Percentiles rank a stretch among this genome's conserved stretches.
Conservation (phyloP, 2,329 filamentous ascomycete genomes). For the Monilinia fructigena region DNA sequence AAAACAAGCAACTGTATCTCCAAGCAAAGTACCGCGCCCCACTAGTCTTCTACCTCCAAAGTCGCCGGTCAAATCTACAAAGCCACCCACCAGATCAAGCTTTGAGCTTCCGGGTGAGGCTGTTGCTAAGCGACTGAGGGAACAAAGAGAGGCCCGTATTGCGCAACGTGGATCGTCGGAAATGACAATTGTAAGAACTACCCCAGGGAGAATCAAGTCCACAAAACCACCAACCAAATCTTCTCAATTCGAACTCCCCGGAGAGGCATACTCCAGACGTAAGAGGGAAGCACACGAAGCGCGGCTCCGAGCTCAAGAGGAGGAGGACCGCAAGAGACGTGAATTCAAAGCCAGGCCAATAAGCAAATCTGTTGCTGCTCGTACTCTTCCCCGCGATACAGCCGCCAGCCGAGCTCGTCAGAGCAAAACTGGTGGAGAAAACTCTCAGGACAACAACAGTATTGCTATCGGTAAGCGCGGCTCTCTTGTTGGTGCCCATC, state of each 20-base stretch:
- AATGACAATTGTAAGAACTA: slow-evolving; percentile 40
- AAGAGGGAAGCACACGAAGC: slow-evolving; percentile 56
- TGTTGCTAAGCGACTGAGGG: slow-evolving; percentile 56
- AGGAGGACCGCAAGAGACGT: slow-evolving; percentile 58
- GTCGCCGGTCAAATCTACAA: slow-evolving; percentile 51
- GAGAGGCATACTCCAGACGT: slow-evolving; percentile 53
- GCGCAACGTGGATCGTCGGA: slow-evolving; percentile 42
- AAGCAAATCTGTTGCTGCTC: slow-evolving; percentile 45
- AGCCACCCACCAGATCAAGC: slow-evolving; percentile 52
- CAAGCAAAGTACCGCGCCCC: slow-evolving; percentile 37
- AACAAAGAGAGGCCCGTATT: slow-evolving; percentile 57
- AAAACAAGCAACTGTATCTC: slow-evolving; percentile 37
- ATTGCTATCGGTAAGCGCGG: slow-evolving; percentile 36
- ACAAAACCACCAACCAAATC: slow-evolving; percentile 54
- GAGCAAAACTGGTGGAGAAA: slow-evolving; percentile 44
- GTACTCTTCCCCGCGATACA: slow-evolving; percentile 53
- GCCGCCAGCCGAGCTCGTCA: slow-evolving; percentile 57
- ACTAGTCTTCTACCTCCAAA: slow-evolving; percentile 47
- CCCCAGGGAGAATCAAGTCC: slow-evolving; percentile 48
- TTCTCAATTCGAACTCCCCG: slow-evolving; percentile 58
- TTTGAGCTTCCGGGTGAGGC: slow-evolving; percentile 65
- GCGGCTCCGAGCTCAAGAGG: slow-evolving; percentile 55
- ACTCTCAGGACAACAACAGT: slow-evolving; percentile 27
- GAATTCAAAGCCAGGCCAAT: slow-evolving; percentile 64
- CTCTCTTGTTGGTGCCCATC: slow-evolving; percentile 38